Percentiles rank a stretch among this genome's conserved stretches.
Evolutionary conservation across 345 rosid species (phyloP).

Genomic region (Trapa bicornis): DNA sequence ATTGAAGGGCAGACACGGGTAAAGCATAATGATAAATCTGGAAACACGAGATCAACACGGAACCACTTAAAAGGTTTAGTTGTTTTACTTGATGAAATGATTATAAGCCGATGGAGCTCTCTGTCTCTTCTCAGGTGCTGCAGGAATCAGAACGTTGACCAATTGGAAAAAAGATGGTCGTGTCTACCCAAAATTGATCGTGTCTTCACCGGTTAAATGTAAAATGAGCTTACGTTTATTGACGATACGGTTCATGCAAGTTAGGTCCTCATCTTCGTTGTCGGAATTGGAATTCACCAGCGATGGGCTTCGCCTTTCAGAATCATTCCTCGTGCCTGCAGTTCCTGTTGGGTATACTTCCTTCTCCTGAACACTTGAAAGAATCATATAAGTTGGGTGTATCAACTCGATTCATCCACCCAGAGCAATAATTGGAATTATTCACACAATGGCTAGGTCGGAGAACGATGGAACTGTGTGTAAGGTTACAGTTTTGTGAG

Average conservation of each 20-base stretch:
- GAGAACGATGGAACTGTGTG: too few relatives aligned
- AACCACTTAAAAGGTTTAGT: neutral
- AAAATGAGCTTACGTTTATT: slow-evolving; percentile 57
- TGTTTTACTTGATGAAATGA: slow-evolving; percentile 78
- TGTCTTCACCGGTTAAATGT: neutral
- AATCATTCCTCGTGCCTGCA: slow-evolving; percentile 19
- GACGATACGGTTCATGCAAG: slow-evolving; percentile 39
- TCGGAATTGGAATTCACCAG: slow-evolving; percentile 40
- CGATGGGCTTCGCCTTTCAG: slow-evolving; percentile 26
- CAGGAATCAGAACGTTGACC: neutral
- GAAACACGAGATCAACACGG: neutral
- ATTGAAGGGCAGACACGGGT: neutral
- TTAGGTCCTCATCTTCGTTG: slow-evolving; percentile 51
- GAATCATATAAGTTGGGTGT: neutral
- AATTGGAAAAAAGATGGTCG: neutral
- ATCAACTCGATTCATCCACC: neutral
- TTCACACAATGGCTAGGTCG: too few relatives aligned
- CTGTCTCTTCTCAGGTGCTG: slow-evolving; percentile 97
- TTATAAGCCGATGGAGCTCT: slow-evolving; percentile 97
- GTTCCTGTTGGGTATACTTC: slow-evolving; percentile 24
- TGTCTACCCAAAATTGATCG: neutral
- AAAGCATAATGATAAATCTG: neutral
- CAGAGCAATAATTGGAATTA: neutral
- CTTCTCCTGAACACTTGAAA: slow-evolving; percentile 22
- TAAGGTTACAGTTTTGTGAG: neutral